Conservation (phyloP, 768 basidiomycete species). For the Termitomyces sp. region DNA sequence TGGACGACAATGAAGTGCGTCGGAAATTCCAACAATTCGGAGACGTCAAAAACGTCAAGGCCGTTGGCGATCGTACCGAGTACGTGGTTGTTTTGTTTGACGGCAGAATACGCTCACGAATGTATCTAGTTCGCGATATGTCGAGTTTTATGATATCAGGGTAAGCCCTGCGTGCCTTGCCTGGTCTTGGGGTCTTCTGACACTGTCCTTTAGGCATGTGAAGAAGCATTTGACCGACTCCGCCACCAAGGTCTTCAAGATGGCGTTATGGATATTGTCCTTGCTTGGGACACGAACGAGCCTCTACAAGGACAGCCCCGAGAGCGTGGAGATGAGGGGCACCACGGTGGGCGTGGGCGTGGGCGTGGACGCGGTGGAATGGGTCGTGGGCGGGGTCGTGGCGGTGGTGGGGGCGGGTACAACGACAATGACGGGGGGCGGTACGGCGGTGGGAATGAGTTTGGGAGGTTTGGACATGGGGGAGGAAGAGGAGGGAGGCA, state of each 20-base stretch:
- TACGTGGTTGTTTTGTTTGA: constrained; percentile 19
- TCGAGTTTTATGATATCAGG: constrained; percentile 92
- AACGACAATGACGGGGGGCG: constrained; percentile 44
- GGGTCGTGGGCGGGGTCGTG: constrained; percentile 37
- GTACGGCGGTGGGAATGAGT: constrained; percentile 35
- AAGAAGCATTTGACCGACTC: constrained; percentile 74
- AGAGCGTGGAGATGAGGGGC: constrained; percentile 29
- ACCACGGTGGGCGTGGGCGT: constrained; percentile 30
- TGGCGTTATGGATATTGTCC: constrained; percentile 83
- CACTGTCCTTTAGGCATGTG: constrained; percentile 49
- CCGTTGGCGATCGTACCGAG: constrained; percentile 62
- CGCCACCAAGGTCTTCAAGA: constrained; percentile 77
- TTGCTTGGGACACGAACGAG: constrained; percentile 77
- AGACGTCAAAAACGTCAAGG: constrained; percentile 77
- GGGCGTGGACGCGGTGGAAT: constrained; percentile 34
- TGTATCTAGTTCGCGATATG: constrained; percentile 66
- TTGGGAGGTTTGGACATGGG: constrained; percentile 38
- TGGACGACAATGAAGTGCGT: constrained; percentile 83
- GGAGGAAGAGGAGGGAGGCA: constrained; percentile 35
- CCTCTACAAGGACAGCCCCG: constrained; percentile 25
- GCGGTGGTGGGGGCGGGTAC: constrained; percentile 28
- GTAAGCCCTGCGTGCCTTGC: constrained; percentile 32
- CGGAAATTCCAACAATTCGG: constrained; percentile 87
- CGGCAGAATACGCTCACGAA: not conserved
- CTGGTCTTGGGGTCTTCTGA: not conserved